Conservation (phyloP, 768 basidiomycete genomes). For the Suillus plorans region DNA sequence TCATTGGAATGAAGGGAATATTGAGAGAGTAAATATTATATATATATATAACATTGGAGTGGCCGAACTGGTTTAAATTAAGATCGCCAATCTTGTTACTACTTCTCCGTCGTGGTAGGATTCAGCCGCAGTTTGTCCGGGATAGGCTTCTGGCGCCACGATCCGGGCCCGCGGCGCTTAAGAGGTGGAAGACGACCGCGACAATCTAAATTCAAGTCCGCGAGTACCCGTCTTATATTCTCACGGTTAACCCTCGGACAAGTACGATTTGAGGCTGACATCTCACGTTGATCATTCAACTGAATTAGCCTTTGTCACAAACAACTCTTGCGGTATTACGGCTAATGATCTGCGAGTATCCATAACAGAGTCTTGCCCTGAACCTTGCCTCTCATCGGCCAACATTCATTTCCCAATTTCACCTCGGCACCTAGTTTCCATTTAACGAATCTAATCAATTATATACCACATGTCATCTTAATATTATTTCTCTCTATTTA, state of each 20-base stretch:
- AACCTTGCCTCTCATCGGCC: background rate
- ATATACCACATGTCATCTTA: background rate
- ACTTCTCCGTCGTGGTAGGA: too few species aligned
- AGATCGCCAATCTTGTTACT: background rate
- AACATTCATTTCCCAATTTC: background rate
- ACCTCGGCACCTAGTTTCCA: background rate
- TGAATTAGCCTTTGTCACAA: background rate
- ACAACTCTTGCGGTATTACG: background rate
- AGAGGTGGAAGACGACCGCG: background rate
- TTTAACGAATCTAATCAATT: background rate
- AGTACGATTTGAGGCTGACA: background rate
- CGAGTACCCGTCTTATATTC: background rate
- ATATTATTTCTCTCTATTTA: background rate
- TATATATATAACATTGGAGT: too few species aligned
- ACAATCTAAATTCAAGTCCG: background rate
- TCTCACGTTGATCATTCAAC: background rate
- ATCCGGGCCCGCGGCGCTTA: slow-evolving; percentile 1
- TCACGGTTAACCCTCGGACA: background rate
- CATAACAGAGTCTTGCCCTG: background rate
- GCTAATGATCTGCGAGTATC: background rate
- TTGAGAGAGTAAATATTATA: too few species aligned
- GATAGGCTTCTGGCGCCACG: slow-evolving; percentile 1
- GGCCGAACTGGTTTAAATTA: background rate
- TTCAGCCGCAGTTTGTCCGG: background rate
- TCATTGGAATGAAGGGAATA: background rate